Conservation (phyloP, 495 filamentous ascomycete genomes). For the Lasiosphaeria miniovina region DNA sequence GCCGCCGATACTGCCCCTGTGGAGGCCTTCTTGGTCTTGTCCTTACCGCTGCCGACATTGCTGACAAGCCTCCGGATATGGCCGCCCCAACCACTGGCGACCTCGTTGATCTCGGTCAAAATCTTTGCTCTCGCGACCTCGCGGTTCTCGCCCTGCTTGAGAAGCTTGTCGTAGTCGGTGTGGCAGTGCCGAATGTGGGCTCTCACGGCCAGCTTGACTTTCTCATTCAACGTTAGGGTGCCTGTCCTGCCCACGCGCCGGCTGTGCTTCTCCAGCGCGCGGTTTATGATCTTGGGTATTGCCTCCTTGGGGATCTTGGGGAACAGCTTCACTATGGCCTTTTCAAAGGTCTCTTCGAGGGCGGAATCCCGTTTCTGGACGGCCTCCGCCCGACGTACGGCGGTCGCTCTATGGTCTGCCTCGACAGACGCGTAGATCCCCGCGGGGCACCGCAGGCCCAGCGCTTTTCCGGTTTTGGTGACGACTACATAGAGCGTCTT, state of each 20-base stretch:
- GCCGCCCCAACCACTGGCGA: slow-evolving; percentile 22
- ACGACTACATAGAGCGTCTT: slow-evolving; percentile 35
- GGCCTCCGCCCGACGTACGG: slow-evolving; percentile 20
- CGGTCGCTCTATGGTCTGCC: slow-evolving; percentile 25
- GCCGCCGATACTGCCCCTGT: not conserved
- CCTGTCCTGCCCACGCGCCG: slow-evolving; percentile 36
- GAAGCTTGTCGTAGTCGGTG: slow-evolving; percentile 35
- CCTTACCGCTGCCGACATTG: not conserved
- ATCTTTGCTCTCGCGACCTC: slow-evolving; percentile 22
- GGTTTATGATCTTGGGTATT: slow-evolving; percentile 24
- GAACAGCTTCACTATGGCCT: slow-evolving; percentile 27
- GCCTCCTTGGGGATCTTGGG: slow-evolving; percentile 25
- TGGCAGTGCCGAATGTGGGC: slow-evolving; percentile 40
- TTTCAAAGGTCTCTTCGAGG: slow-evolving; percentile 25
- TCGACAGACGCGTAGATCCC: slow-evolving; percentile 27
- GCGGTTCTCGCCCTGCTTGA: slow-evolving; percentile 15
- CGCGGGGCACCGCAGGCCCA: slow-evolving; percentile 40
- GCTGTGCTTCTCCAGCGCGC: slow-evolving; percentile 31
- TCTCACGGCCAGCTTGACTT: slow-evolving; percentile 33
- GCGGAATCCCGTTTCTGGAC: slow-evolving; percentile 30
- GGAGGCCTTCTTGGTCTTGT: not conserved
- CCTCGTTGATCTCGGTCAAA: slow-evolving; percentile 17
- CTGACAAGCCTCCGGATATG: not conserved
- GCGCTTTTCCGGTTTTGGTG: slow-evolving; percentile 17
- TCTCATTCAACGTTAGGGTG: slow-evolving; percentile 25